Evolutionary conservation across 805 yeast species (phyloP).

Genomic region (Ogataea corticis): DNA sequence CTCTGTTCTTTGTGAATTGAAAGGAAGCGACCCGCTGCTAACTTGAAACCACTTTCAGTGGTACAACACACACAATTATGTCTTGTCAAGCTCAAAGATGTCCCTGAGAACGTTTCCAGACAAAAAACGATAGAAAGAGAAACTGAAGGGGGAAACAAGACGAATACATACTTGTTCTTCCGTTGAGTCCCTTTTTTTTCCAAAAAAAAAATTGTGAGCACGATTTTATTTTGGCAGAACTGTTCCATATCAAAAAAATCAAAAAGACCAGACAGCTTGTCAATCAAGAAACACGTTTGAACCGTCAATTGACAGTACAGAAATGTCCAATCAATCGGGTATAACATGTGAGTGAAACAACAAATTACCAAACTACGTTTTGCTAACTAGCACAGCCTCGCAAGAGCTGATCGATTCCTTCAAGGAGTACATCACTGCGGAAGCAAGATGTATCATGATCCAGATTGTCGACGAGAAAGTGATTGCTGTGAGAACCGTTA

Average conservation of each 20-base stretch:
- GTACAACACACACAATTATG: too few relatives aligned
- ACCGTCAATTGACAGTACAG: not conserved
- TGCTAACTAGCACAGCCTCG: slow-evolving; percentile 32
- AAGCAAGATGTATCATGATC: slow-evolving; percentile 31
- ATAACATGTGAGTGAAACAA: slow-evolving; percentile 38
- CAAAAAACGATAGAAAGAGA: not conserved
- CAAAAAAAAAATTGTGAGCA: not conserved
- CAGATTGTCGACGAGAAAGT: slow-evolving; percentile 33
- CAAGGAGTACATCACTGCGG: slow-evolving; percentile 39
- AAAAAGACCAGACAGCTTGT: not conserved
- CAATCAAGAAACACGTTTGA: not conserved
- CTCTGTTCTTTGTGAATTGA: not conserved
- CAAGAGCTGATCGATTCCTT: slow-evolving; percentile 46
- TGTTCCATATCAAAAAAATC: not conserved
- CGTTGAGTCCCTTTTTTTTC: slow-evolving; percentile 4
- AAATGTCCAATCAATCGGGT: slow-evolving; percentile 70
- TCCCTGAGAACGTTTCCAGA: too few relatives aligned
- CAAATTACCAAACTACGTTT: too few relatives aligned
- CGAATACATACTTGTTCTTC: slow-evolving; percentile 17
- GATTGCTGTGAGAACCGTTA: slow-evolving; percentile 35
- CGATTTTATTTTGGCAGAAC: not conserved
- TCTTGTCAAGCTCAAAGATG: too few relatives aligned
- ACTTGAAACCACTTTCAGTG: too few relatives aligned
- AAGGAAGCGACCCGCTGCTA: not conserved
- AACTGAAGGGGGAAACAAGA: not conserved